A percentile compares a stretch with the other conserved stretches of the same genome.
Evolutionary conservation across 2,329 filamentous ascomycete species (phyloP).

Genomic region (Paecilomyces sp.): DNA sequence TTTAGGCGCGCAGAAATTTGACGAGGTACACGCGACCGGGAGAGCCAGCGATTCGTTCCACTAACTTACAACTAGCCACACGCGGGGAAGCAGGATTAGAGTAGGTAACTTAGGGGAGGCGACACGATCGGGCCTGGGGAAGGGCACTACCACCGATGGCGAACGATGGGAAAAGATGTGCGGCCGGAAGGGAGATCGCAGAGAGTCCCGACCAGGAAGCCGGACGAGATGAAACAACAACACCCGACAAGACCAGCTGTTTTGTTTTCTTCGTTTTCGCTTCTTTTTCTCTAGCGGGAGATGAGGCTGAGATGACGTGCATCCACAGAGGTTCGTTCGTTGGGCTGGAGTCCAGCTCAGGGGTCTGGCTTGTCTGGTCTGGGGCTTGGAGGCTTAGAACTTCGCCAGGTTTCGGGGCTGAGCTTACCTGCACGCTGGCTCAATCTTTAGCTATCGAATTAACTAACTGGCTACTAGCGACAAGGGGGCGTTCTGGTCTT

Average conservation of each 20-base stretch:
- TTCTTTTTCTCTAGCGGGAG: not conserved
- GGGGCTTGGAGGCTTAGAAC: not conserved
- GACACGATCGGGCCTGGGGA: not conserved
- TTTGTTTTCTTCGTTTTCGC: not conserved
- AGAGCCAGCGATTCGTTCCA: not conserved
- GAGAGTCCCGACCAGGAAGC: not conserved
- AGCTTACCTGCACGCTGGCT: not conserved
- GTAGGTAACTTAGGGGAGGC: not conserved
- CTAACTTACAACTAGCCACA: not conserved
- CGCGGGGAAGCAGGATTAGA: not conserved
- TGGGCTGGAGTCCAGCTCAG: not conserved
- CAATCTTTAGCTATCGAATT: not conserved
- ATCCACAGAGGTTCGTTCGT: not conserved
- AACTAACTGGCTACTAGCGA: not conserved
- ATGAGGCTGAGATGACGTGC: constrained; percentile 1
- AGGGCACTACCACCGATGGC: not conserved
- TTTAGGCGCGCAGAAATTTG: constrained; percentile 1
- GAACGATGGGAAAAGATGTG: not conserved
- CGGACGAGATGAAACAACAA: too few species aligned
- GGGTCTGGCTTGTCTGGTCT: not conserved
- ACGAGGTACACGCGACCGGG: not conserved
- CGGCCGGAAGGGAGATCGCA: not conserved
- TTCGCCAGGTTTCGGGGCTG: not conserved
- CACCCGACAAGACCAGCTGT: too few species aligned
- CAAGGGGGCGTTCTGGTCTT: not conserved